Percentiles rank a stretch among this genome's conserved stretches.
Evolutionary conservation across 768 basidiomycete genomes (phyloP).

Genomic region (Suillus fuscotomentosus): DNA sequence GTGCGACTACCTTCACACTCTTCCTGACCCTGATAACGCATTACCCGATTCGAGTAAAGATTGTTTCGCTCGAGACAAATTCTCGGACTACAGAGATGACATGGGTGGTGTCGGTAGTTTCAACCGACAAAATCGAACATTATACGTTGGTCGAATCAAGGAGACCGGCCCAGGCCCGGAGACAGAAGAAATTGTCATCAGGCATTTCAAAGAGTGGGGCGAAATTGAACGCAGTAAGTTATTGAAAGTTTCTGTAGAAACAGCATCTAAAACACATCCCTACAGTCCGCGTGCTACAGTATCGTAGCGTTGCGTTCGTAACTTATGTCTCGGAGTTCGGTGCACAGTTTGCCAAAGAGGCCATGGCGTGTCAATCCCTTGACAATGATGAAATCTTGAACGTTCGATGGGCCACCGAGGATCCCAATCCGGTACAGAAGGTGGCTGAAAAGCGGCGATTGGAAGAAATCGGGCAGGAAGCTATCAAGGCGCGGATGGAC

Average conservation of each 20-base stretch:
- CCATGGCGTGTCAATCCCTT: conserved; percentile 97
- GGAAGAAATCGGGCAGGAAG: conserved; percentile 82
- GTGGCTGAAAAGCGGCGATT: conserved; percentile 81
- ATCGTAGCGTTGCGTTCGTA: conserved; percentile 95
- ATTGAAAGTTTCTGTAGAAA: background rate
- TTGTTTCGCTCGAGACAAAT: conserved; percentile 96
- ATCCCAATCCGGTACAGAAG: conserved; percentile 92
- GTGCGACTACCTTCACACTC: conserved; percentile 91
- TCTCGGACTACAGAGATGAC: conserved; percentile 95
- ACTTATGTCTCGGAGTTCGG: conserved; percentile 85
- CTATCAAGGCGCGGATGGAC: conserved; percentile 83
- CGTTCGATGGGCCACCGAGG: conserved; percentile 98
- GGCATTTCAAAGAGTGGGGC: conserved; percentile 97
- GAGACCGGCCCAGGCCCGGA: conserved; percentile 87
- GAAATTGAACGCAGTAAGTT: conserved; percentile 85
- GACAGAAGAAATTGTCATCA: conserved; percentile 85
- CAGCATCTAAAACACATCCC: conserved; percentile 7
- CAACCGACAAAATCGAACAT: conserved; percentile 87
- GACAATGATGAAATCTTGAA: conserved; percentile 98
- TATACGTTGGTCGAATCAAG: conserved; percentile 93
- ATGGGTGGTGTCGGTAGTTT: conserved; percentile 99
- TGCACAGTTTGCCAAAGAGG: conserved; percentile 96
- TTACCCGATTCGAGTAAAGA: conserved; percentile 93
- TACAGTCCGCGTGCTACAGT: conserved; percentile 87
- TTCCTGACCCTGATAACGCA: conserved; percentile 67